Evolutionary conservation across 768 basidiomycete genomes (phyloP).

Genomic region (Agaricus bisporus): DNA sequence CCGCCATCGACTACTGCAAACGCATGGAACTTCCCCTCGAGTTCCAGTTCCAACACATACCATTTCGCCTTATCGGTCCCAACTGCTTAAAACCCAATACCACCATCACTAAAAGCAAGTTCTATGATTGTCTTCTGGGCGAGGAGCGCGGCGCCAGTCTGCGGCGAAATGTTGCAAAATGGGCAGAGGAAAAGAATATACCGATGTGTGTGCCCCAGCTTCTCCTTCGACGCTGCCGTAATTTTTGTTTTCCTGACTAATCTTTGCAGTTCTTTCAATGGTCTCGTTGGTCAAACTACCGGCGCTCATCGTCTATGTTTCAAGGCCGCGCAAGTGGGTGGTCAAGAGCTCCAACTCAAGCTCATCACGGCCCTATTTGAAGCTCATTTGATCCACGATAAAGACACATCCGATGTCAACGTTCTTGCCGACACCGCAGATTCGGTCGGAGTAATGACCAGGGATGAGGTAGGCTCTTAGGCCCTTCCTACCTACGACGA

Average conservation of each 20-base stretch:
- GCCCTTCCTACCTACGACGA: not conserved
- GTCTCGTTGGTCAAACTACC: constrained; percentile 59
- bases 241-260: not conserved
- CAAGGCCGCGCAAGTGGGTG: constrained; percentile 60
- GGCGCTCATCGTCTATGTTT: constrained; percentile 65
- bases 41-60: constrained; percentile 48
- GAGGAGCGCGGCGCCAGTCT: constrained; percentile 39
- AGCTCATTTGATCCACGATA: constrained; percentile 57
- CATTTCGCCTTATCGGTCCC: constrained; percentile 40
- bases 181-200: constrained; percentile 51
- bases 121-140: constrained; percentile 33
- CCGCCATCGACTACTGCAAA: constrained; percentile 43
- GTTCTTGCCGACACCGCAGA: constrained; percentile 58
- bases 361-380: constrained; percentile 56
- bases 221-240: not conserved
- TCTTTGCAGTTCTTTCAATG: constrained; percentile 47
- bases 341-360: constrained; percentile 52
- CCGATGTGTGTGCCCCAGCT: constrained; percentile 35
- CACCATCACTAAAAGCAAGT: constrained; percentile 33
- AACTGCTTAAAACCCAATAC: constrained; percentile 33
- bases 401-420: constrained; percentile 55
- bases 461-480: constrained; percentile 43
- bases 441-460: constrained; percentile 48
- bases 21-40: constrained; percentile 41
- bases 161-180: constrained; percentile 38